Evolutionary conservation across 2,329 filamentous ascomycete species (phyloP).

Genomic region (Annulohypoxylon truncatum): DNA sequence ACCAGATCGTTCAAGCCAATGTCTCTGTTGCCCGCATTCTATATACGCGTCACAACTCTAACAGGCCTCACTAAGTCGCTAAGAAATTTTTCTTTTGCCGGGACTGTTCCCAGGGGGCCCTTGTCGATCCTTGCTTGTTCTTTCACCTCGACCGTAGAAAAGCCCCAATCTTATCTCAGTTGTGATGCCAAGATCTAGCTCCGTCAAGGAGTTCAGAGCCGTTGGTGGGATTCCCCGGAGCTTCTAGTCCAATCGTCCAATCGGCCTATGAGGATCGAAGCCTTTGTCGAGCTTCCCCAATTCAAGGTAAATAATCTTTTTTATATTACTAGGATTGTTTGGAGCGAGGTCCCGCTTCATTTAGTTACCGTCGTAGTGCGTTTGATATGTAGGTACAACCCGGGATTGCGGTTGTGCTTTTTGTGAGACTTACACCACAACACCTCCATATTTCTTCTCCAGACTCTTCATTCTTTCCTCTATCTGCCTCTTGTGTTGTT

Average conservation of each 20-base stretch:
- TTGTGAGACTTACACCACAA: conserved; percentile 31
- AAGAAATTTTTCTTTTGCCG: conserved; percentile 6
- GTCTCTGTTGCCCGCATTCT: conserved; percentile 13
- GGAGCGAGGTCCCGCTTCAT: conserved; percentile 26
- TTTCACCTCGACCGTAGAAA: conserved; percentile 19
- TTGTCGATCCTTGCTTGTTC: conserved; percentile 33
- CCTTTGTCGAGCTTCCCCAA: conserved; percentile 28
- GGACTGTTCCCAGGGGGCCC: conserved; percentile 11
- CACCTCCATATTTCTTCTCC: conserved; percentile 31
- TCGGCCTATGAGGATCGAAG: conserved; percentile 28
- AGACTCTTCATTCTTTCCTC: conserved; percentile 30
- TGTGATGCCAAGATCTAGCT: conserved; percentile 23
- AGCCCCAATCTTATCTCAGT: conserved; percentile 31
- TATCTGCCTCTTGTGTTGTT: conserved; percentile 25
- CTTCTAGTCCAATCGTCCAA: conserved; percentile 22
- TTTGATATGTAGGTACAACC: conserved; percentile 39
- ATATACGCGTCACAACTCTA: conserved; percentile 17
- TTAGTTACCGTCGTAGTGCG: conserved; percentile 37
- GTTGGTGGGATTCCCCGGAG: conserved; percentile 34
- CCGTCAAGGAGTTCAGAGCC: conserved; percentile 7
- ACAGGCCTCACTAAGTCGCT: not conserved
- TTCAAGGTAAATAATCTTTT: conserved; percentile 34
- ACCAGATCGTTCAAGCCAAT: conserved; percentile 10
- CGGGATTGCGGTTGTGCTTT: conserved; percentile 24
- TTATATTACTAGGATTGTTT: conserved; percentile 24